Evolutionary conservation across 495 filamentous ascomycete genomes (phyloP).

Genomic region (Neurospora hispaniola): DNA sequence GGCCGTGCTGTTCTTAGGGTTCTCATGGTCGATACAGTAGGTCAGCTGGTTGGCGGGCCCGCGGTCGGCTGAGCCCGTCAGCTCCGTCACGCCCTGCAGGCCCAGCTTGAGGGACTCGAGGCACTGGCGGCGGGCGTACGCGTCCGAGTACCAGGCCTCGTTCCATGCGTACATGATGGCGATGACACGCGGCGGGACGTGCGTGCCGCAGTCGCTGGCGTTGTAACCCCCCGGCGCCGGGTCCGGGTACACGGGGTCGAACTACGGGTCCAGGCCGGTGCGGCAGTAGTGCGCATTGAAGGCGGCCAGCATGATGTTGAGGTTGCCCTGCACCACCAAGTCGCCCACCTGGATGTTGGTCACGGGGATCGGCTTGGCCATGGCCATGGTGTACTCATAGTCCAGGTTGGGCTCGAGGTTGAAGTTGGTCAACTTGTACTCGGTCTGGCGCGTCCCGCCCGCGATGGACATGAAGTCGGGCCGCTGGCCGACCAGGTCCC

Average conservation of each 20-base stretch:
- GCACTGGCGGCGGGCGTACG: too few relatives aligned
- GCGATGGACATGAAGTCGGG: constrained; percentile 16
- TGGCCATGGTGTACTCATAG: constrained; percentile 20
- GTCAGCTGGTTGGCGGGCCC: constrained; percentile 30
- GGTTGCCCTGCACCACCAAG: constrained; percentile 33
- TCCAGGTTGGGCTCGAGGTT: constrained; percentile 19
- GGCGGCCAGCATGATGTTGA: constrained; percentile 37
- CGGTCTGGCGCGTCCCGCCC: constrained; percentile 12
- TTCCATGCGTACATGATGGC: constrained; percentile 22
- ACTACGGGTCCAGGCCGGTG: constrained; percentile 22
- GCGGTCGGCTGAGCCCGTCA: constrained; percentile 11
- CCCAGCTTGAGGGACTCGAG: too few relatives aligned
- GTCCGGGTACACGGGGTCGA: constrained; percentile 42
- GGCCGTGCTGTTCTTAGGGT: constrained; percentile 5
- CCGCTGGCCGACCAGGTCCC: constrained; percentile 2
- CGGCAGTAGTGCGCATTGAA: constrained; percentile 49
- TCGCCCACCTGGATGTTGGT: constrained; percentile 49
- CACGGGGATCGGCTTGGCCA: constrained; percentile 44
- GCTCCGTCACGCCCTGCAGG: too few relatives aligned
- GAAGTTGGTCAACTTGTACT: constrained; percentile 15
- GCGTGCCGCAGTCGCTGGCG: constrained; percentile 39
- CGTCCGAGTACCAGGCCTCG: constrained; percentile 5
- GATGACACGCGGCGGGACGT: constrained; percentile 23
- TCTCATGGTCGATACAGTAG: constrained; percentile 3
- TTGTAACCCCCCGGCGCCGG: constrained; percentile 6